phyloP scores from a whole-genome alignment of 768 basidiomycete species.

The Lentinula edodes region DNA sequence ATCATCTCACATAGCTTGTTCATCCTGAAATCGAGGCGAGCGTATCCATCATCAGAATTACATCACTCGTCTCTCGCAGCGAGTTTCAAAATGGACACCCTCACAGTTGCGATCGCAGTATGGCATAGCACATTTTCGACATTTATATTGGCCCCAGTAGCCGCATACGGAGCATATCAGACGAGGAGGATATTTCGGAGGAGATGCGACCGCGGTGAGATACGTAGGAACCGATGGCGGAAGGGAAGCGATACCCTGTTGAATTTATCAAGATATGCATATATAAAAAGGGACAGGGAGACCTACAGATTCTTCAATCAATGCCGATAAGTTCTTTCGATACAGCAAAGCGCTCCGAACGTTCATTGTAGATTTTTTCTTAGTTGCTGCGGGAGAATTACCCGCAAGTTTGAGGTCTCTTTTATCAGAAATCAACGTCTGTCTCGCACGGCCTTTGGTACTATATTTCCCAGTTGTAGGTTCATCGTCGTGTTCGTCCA shows the following conservation, averaged over 20 bases:
- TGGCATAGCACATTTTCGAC: constrained; percentile 69
- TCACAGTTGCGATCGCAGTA: constrained; percentile 76
- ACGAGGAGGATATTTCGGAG: constrained; percentile 59
- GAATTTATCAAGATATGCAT: not conserved
- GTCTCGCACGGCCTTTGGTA: constrained; percentile 64
- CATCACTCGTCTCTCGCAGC: constrained; percentile 70
- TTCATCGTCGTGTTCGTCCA: constrained; percentile 41
- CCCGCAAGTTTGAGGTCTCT: constrained; percentile 47
- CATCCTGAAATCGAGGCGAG: too few species aligned
- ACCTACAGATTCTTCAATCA: constrained; percentile 79
- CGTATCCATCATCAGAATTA: constrained; percentile 19
- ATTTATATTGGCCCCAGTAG: constrained; percentile 77
- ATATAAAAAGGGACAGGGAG: not conserved
- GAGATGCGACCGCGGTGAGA: constrained; percentile 59
- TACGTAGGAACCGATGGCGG: constrained; percentile 58
- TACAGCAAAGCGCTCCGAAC: constrained; percentile 78
- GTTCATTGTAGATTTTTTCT: constrained; percentile 79
- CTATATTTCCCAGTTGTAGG: constrained; percentile 32
- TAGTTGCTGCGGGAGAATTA: constrained; percentile 44
- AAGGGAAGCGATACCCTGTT: constrained; percentile 53
- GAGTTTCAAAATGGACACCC: constrained; percentile 69
- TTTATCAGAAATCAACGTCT: constrained; percentile 71
- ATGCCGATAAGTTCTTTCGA: constrained; percentile 67
- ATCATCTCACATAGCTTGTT: too few species aligned
- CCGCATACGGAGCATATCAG: constrained; percentile 83